Percentiles rank a stretch among this genome's conserved stretches.
Conservation (phyloP, 202 grass and related monocot genomes). For the Digitaria exilis region DNA sequence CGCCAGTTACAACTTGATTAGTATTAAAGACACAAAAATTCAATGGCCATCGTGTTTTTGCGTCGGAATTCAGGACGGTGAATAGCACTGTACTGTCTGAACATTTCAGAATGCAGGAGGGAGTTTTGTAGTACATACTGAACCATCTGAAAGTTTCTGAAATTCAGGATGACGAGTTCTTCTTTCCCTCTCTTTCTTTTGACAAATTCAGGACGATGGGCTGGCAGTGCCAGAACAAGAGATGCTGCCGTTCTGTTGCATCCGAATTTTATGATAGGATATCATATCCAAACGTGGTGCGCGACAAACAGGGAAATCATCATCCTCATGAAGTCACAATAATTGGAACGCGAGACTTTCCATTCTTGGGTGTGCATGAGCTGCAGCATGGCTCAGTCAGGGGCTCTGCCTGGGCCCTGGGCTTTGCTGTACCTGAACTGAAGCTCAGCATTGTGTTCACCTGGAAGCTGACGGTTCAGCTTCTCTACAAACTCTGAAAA, state of each 20-base stretch:
- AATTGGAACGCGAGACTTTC: neutral
- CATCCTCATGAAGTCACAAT: neutral
- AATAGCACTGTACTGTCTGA: neutral
- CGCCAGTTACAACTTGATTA: neutral
- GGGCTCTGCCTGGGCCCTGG: neutral
- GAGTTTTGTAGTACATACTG: neutral
- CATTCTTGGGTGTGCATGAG: neutral
- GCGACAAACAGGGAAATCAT: neutral
- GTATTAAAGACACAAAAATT: neutral
- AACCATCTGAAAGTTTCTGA: neutral
- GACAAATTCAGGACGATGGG: neutral
- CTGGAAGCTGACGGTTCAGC: neutral
- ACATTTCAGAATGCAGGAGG: neutral
- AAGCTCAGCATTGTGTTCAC: neutral
- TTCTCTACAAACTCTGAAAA: neutral
- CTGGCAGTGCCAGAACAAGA: neutral
- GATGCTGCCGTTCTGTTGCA: neutral
- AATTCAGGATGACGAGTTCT: neutral
- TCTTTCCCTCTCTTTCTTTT: neutral
- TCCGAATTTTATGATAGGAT: neutral
- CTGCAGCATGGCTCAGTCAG: neutral
- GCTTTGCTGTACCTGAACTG: neutral
- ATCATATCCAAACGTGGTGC: neutral
- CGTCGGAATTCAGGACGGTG: neutral
- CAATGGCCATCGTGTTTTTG: neutral